Base-by-base conservation (phyloP, 805 yeast species). In the Saturnispora gosingensis region DNA sequence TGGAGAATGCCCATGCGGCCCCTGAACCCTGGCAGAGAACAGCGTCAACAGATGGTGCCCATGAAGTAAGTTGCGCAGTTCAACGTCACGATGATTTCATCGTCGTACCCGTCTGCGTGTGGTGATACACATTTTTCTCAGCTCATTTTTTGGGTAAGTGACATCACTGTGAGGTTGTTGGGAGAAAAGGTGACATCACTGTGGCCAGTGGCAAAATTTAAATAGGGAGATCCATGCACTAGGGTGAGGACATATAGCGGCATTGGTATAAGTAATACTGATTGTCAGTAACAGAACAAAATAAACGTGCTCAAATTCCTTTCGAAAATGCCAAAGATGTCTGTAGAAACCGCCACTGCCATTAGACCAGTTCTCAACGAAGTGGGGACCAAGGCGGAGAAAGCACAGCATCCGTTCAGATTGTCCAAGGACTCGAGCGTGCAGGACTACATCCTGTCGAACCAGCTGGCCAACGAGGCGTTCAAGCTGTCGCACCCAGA, bases 401-500 rank as follows among this genome's bases (percentile, higher is more conserved):
- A 34, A 11, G 22, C 22, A 43, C 10, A 54, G 3, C 55, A 57
- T 38, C 72, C 72, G 11, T 79, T 78, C 62, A 68, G 73, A 1
- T 67, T 81, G 46, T 67, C 69, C 28, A 76, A 73, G 60, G 70
- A 72, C 4, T 77, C 82, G 7, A 68, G 75, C 0, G 60, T 76
- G 44, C 67, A 70, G 45, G 84, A 80, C 51, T 78, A 69, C 54
- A 59, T 80, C 8, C 58, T 69, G 39, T 73, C 78, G 56, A 80
- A 80, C 61, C 70, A 68, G 56, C 60, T 62, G 24, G 74, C 67
- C 53, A 76, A 74, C 27, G 79, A 77, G 45, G 68, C 67, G 18
- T 70, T 80, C 54, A 72, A 72, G 50, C 65, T 68, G 22, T 67
- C 72, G 46, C 76, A 80, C 59, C 84, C 88, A 0, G 73, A 74